Base-by-base conservation (phyloP, 2,329 filamentous ascomycete species). In the Zalaria sp. region DNA sequence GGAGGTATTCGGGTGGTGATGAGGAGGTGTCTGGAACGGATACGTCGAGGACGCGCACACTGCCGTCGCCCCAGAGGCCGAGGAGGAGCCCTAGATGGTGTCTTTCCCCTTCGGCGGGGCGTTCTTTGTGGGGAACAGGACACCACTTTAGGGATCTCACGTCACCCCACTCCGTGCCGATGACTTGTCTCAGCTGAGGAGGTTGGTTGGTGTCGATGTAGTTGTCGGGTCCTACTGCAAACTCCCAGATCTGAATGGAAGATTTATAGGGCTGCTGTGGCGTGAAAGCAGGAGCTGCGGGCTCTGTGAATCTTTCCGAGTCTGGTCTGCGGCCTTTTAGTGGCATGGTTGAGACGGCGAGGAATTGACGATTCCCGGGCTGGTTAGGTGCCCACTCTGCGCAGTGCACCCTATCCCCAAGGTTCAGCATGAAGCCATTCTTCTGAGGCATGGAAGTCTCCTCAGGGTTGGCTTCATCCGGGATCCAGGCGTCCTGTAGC, bases 121-220 rank as follows among this genome's bases (percentile, higher is more conserved):
- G 48, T n/a, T 46, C 40, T 34, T 47, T 52, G 37, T 59, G 57
- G 29, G 54, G 52, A 37, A 71, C 57, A 7, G 71, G 72, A 53
- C 73, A 76, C 74, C 75, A 81, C 45, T 66, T 62, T 27, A 79
- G 57, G 5, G 65, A 59, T 47, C 66, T 71, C 11, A 75, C 56
- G 43, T 72, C 65, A 3, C 75, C 75, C 66, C 72, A 77, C 25
- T 73, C 62, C 2, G 69, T 67, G 48, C 72, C 76, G n/a, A 79
- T 53, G 3, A 71, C 66, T 31, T 68, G 49, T 26, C 60, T 59
- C 35, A 78, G 59, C 36, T 55, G 52, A 3, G 75, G 74, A 10
- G 60, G 50, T 5, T 45, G 50, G 0, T 49, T 52, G 47, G 62
- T 61, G 49, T 74, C 64, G 5, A 75, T 55, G 2, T 55, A 58